Base-by-base conservation (phyloP, 306 rosid species). In the Adenanthera pavonina region DNA sequence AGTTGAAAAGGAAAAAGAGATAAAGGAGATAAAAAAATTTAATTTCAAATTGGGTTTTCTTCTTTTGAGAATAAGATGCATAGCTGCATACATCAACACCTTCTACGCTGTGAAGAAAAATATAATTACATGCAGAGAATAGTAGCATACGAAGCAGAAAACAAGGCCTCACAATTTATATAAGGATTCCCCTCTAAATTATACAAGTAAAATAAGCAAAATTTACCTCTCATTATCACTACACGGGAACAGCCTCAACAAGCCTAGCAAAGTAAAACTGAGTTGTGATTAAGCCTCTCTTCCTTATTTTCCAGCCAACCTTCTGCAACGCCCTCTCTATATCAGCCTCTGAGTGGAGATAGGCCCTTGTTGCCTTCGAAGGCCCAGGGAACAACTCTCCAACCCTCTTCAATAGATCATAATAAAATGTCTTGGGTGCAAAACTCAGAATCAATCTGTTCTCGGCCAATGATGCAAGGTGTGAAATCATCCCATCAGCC, bases 331-430 rank as follows among this genome's bases (percentile, higher is more conserved):
- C 98, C 64, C 84, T 87, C 86, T 95, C 99, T 51, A 95, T 87
- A 47, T 95, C 99, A 0, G 88, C 98, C 89, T 93, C 97, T 0
- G 98, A 79, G 62, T 95, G 99, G 62, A 95, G 97, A 84, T 95
- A 95, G 17, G 99, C 98, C 81, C 98, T 89, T 0, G 97, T 95
- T 43, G 98, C 99, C 90, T 93, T 95, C 1, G 98, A 95, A 79
- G 99, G 98, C 48, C 99, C 98, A 0, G 99, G 98, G 85, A 95
- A 95, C 83, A 95, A 76, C 94, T 95, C 98, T 77, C 99, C 97
- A 78, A 92, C 78, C 87, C 99, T 89, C 92, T 95, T 95, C 25
- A 95, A 82, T 30, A 94, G 47, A 85, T 88, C 91, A 56, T 93
- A 92, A 78, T 89, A 95, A 46, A 93, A 87, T 20, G 98, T 95